phyloP scores from a whole-genome alignment of 2,329 filamentous ascomycete genomes.

The Epichloe amarillans region DNA sequence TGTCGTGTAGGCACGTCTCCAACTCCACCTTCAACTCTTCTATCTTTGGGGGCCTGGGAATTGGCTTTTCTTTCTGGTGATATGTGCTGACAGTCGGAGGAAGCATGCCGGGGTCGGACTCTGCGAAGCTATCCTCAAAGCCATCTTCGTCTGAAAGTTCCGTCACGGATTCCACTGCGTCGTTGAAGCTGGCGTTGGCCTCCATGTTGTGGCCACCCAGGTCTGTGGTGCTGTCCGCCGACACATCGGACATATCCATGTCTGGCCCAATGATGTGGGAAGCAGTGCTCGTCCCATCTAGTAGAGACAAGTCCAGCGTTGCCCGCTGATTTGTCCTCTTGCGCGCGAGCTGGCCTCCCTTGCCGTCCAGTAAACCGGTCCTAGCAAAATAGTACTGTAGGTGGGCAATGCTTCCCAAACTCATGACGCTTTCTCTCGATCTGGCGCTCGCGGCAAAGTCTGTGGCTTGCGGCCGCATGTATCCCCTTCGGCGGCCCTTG shows the following conservation, averaged over 20 bases:
- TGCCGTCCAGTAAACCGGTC: constrained; percentile 85
- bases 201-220: constrained; percentile 27
- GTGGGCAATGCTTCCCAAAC: constrained; percentile 89
- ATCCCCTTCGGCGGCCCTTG: constrained; percentile 53
- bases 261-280: constrained; percentile 33
- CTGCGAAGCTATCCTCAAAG: constrained; percentile 44
- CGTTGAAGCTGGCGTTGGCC: constrained; percentile 12
- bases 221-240: constrained; percentile 47
- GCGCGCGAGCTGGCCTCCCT: constrained; percentile 72
- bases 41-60: constrained; percentile 74
- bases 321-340: constrained; percentile 49
- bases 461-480: constrained; percentile 75
- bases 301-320: constrained; percentile 43
- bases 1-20: constrained; percentile 57
- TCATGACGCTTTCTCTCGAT: constrained; percentile 89
- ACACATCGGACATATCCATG: constrained; percentile 45
- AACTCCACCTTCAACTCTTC: constrained; percentile 56
- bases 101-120: constrained; percentile 64
- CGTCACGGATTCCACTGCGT: constrained; percentile 33
- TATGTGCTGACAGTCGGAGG: constrained; percentile 98
- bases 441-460: constrained; percentile 83
- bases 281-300: constrained; percentile 23
- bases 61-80: constrained; percentile 66
- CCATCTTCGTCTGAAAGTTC: constrained; percentile 32
- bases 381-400: constrained; percentile 97